Evolutionary conservation across 2,329 filamentous ascomycete species (phyloP), one percentile per base, ranked within the genome.

Genomic region (Exophiala bonariae): DNA sequence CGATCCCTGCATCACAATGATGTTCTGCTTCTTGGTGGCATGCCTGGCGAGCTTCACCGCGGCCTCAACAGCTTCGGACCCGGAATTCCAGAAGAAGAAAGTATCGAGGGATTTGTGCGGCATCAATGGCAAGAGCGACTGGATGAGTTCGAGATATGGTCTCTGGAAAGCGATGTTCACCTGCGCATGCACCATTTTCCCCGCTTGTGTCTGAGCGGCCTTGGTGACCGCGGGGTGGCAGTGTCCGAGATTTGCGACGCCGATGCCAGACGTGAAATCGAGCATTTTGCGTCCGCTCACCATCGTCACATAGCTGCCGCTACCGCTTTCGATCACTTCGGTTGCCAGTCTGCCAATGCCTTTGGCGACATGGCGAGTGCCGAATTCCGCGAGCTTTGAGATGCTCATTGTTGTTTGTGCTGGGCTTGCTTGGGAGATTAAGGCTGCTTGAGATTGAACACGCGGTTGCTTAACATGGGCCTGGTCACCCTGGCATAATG

Each of bases 121-220:
- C 66, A 68, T 67, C 22, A 66, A 38, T 2, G 65, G 65, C 14
- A 66, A 50, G 7, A 68, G 54, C 2, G 53, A 49, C 54, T 67
- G 49, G 26, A 68, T 58, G 31, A 68, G 60, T 32, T 65, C 59
- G 18, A 66, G 57, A 46, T 66, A 66, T 4, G 67, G 64, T 45
- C 66, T 64, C 39, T 69, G 66, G 56, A 69, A 69, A 1, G 66
- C 67, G 42, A 70, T 70, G 55, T 69, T 69, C 42, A 68, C 63
- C 49, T 70, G 67, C 4, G 63, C 67, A 36, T 70, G 67, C 35
- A 69, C 66, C 13, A 70, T 61, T 32, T 61, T 67, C 31, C 58
- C 64, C 9, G 63, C 57, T 56, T 70, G 67, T 2, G 54, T 48
- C 41, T 68, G 65, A 13, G 64, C 65, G 10, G 66, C 64, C 42